Percentiles rank a stretch among this genome's conserved stretches.
These are phyloP conservation scores for Penicillium brasilianum DNA, from an alignment of 2,329 filamentous ascomycete genomes.

Conservation along the genomic window DNA sequence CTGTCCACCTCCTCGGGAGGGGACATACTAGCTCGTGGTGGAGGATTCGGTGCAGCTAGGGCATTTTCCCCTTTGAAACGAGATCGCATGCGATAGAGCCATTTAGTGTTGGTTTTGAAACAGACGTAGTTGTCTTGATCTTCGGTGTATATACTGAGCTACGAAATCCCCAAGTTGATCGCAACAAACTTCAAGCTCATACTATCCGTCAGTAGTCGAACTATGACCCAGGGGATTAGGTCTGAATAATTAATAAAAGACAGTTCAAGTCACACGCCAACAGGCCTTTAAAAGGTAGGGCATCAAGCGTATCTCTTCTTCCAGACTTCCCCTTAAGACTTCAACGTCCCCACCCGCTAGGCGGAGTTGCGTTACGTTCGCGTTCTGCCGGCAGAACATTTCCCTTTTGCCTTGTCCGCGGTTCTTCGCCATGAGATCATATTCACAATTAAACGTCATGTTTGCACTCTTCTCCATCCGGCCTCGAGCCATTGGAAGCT, in stretches of 20 bases:
- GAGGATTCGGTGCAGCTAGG: constrained; percentile 55
- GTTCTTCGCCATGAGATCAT: not conserved
- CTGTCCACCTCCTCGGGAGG: constrained; percentile 17
- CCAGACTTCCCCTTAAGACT: not conserved
- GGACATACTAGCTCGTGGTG: constrained; percentile 18
- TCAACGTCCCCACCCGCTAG: not conserved
- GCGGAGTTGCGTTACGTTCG: not conserved
- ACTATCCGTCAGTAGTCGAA: too few species aligned
- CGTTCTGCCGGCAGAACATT: constrained; percentile 18
- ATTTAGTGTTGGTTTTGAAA: too few species aligned
- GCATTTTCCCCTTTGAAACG: constrained; percentile 75
- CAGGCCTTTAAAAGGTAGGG: too few species aligned
- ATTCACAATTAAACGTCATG: constrained; percentile 17
- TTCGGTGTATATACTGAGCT: too few species aligned
- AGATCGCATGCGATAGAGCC: constrained; percentile 57
- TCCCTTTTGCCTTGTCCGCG: not conserved
- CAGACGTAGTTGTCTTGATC: not conserved
- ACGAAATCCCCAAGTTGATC: not conserved
- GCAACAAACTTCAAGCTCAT: too few species aligned
- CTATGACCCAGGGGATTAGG: too few species aligned
- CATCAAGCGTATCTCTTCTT: too few species aligned
- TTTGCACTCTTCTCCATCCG: constrained; percentile 9
- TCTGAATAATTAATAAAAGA: too few species aligned
- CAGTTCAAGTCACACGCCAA: too few species aligned
- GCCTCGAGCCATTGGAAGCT: not conserved